These are phyloP conservation scores for Penstemon davidsonii DNA, from an alignment of 257 asterid species.

Conservation along the genomic window DNA sequence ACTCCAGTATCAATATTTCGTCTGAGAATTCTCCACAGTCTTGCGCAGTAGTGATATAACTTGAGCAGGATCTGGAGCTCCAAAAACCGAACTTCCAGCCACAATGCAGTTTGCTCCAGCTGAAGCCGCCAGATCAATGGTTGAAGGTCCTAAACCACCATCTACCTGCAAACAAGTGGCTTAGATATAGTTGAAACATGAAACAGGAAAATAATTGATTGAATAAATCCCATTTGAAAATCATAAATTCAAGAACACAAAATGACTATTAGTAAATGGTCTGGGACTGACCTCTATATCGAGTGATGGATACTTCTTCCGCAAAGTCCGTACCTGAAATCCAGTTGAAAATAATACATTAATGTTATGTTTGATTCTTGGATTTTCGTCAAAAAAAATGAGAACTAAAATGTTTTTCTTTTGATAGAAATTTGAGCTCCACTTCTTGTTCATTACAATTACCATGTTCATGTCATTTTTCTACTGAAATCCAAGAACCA, in stretches of 20 bases:
- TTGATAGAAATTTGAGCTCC: no score
- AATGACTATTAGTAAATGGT: no score
- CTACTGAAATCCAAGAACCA: no score
- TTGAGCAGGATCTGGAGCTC: conserved; percentile 78
- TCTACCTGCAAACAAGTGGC: conserved; percentile 56
- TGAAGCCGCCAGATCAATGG: conserved; percentile 67
- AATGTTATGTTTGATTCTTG: no score
- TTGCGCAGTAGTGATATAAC: conserved; percentile 66
- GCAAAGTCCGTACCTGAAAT: conserved; percentile 59
- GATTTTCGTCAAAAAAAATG: no score
- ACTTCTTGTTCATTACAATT: no score
- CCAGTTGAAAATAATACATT: not conserved
- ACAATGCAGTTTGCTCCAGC: conserved; percentile 95
- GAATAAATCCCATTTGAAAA: no score
- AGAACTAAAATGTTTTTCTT: no score
- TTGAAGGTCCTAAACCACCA: conserved; percentile 93
- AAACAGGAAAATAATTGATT: not conserved
- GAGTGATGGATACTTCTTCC: conserved; percentile 71
- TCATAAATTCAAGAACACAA: no score
- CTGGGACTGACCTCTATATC: conserved; percentile 73
- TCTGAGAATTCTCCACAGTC: conserved; percentile 51
- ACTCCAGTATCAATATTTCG: conserved; percentile 21
- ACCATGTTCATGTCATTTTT: no score
- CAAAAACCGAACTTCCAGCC: conserved; percentile 90
- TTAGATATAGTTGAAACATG: not conserved